Conservation (phyloP, 2,329 filamentous ascomycete species). For the Colletotrichum spinosum region DNA sequence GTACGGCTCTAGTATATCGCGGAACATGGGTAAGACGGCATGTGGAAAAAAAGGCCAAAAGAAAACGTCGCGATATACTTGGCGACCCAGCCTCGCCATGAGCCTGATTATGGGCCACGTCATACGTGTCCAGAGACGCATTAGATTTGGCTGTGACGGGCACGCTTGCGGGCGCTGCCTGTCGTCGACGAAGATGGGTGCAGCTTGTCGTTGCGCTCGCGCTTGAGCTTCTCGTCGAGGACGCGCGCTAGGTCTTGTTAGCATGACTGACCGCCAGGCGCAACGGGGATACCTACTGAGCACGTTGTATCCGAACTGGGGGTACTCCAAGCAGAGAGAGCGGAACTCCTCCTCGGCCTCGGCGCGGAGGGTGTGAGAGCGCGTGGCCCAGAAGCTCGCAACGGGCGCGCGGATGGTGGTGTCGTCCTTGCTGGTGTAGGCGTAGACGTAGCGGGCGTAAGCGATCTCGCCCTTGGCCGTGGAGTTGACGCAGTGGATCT, state of each 20-base stretch:
- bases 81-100: not conserved
- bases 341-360: constrained; percentile 91
- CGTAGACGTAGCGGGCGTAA: constrained; percentile 92
- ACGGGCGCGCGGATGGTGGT: constrained; percentile 81
- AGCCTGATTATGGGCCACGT: not conserved
- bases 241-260: constrained; percentile 63
- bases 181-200: constrained; percentile 55
- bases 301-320: constrained; percentile 93
- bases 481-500: constrained; percentile 92
- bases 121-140: too few relatives aligned
- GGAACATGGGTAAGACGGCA: too few relatives aligned
- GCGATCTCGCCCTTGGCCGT: constrained; percentile 91
- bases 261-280: constrained; percentile 12
- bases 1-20: too few relatives aligned
- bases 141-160: constrained; percentile 59
- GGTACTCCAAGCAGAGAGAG: constrained; percentile 86
- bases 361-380: constrained; percentile 82
- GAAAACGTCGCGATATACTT: not conserved
- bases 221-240: constrained; percentile 74
- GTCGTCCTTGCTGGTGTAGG: constrained; percentile 77
- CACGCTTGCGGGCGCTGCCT: constrained; percentile 66
- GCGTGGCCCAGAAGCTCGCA: constrained; percentile 89
- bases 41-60: too few relatives aligned
- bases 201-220: constrained; percentile 71
- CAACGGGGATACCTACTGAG: constrained; percentile 67